Evolutionary conservation across 2,329 filamentous ascomycete genomes (phyloP).

Genomic region (Ambrosiella cleistominuta): DNA sequence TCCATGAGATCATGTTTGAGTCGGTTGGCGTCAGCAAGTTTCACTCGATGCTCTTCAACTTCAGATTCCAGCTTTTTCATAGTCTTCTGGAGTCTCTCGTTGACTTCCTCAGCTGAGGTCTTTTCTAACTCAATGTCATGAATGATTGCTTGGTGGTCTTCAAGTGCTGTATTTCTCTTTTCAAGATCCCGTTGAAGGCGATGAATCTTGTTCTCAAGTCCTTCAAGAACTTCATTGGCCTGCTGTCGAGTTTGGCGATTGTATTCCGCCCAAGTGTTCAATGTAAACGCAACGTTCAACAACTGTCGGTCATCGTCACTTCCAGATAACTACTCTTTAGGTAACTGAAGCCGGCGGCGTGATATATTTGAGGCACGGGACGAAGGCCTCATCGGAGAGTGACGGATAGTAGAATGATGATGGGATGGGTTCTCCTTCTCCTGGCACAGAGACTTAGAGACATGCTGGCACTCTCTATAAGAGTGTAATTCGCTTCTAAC

Average conservation of each 20-base stretch:
- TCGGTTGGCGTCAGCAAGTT: background rate
- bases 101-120: background rate
- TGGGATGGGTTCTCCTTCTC: constrained; percentile 1
- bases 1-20: background rate
- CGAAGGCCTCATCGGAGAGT: constrained; percentile 2
- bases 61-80: constrained; percentile 1
- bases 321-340: constrained; percentile 7
- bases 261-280: constrained; percentile 10
- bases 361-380: constrained; percentile 12
- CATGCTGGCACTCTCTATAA: background rate
- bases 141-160: constrained; percentile 4
- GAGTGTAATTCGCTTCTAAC: background rate
- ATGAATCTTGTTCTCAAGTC: constrained; percentile 9
- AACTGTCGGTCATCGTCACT: constrained; percentile 10
- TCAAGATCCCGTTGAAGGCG: constrained; percentile 2
- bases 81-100: background rate
- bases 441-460: background rate
- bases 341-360: constrained; percentile 8
- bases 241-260: constrained; percentile 7
- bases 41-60: background rate
- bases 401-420: background rate
- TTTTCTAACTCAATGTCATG: constrained; percentile 6
- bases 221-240: constrained; percentile 4
- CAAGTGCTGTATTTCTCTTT: background rate
- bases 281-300: constrained; percentile 9